phyloP scores from a whole-genome alignment of 2,329 filamentous ascomycete genomes.

The Albophoma yamanashiensis region DNA sequence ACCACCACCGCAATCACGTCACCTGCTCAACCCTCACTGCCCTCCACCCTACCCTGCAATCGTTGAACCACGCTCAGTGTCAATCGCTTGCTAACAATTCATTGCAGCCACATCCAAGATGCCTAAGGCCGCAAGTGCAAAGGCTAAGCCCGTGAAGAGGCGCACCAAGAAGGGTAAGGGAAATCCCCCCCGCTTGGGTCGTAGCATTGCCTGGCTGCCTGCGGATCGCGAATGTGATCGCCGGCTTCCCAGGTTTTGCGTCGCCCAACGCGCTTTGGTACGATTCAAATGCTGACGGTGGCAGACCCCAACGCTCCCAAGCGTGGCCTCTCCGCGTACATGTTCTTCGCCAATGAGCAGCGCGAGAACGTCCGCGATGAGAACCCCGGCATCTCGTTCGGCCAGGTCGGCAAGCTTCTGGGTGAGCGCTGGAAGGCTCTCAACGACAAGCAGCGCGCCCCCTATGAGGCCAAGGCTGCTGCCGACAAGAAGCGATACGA shows the following conservation, averaged over 20 bases:
- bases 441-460: slow-evolving; percentile 80
- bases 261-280: not conserved
- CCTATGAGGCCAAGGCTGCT: slow-evolving; percentile 94
- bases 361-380: slow-evolving; percentile 96
- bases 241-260: not conserved
- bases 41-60: not conserved
- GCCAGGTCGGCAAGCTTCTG: slow-evolving; percentile 96
- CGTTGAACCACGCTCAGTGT: not conserved
- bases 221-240: not conserved
- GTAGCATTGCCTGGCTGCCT: not conserved
- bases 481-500: slow-evolving; percentile 99
- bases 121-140: slow-evolving; percentile 44
- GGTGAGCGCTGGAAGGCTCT: slow-evolving; percentile 98
- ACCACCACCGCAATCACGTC: slow-evolving; percentile 16
- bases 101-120: slow-evolving; percentile 31
- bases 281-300: slow-evolving; percentile 6
- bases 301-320: slow-evolving; percentile 95
- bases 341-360: slow-evolving; percentile 99
- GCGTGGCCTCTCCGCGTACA: slow-evolving; percentile 98
- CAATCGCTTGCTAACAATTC: not conserved
- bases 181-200: slow-evolving; percentile 2
- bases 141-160: slow-evolving; percentile 47
- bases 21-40: not conserved
- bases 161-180: slow-evolving; percentile 48
- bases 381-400: slow-evolving; percentile 96